These are phyloP conservation scores for Citrus inodora DNA, from an alignment of 345 rosid species.

Conservation along the genomic window DNA sequence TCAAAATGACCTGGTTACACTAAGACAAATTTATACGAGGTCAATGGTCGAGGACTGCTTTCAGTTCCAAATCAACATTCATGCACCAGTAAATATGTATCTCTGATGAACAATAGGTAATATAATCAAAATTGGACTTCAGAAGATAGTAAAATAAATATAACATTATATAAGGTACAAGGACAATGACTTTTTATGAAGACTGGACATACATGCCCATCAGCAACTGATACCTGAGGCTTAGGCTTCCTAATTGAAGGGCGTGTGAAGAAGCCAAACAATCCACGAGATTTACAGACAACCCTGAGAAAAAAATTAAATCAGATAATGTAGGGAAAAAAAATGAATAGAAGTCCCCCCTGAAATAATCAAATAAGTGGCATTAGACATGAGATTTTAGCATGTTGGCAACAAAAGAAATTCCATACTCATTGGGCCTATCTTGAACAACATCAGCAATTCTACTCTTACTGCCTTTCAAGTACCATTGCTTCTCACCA, in stretches of 20 bases:
- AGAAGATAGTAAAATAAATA: background rate
- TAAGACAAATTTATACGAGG: background rate
- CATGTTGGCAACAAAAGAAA: conserved; percentile 11
- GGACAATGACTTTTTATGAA: conserved; percentile 14
- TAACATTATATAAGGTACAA: conserved; percentile 7
- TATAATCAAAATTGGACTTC: background rate
- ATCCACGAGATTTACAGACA: conserved; percentile 51
- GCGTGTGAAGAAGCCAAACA: conserved; percentile 51
- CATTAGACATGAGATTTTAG: conserved; percentile 2
- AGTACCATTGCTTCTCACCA: conserved; percentile 39
- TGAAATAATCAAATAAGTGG: conserved; percentile 15
- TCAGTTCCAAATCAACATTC: background rate
- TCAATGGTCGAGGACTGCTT: background rate
- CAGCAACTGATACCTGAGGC: conserved; percentile 28
- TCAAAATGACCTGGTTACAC: background rate
- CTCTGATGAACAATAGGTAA: conserved; percentile 1
- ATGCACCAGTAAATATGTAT: background rate
- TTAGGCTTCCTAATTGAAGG: conserved; percentile 39
- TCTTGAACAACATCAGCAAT: conserved; percentile 28
- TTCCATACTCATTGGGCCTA: conserved; percentile 48
- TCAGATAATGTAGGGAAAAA: background rate
- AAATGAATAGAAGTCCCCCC: background rate
- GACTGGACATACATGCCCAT: conserved; percentile 32
- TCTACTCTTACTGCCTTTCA: conserved; percentile 40
- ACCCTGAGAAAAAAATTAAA: conserved; percentile 16